Evolutionary conservation across 192 early-diverging fungal genomes (phyloP), one percentile per base, ranked within the genome.

Genomic region (Umbelopsis isabellina): DNA sequence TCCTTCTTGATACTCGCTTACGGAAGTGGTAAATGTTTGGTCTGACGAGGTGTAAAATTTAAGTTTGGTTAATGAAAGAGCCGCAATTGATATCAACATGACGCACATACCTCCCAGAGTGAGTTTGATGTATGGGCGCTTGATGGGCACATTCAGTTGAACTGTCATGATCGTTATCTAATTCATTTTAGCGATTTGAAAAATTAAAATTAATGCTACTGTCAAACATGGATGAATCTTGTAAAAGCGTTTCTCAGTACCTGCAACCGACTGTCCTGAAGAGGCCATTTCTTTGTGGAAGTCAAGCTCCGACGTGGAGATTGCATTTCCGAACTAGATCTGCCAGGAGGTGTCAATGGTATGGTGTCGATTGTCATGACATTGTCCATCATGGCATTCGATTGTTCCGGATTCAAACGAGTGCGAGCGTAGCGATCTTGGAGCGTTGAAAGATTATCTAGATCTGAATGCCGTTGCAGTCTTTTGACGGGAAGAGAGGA

Each of bases 11-110:
- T 71, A 61, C 51, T 87, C 86, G 18, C 88, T 85, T 15, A 85
- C 86, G 4, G 91, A 89, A 0, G 91, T 91, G 55, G 86, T 85
- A 74, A 80, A 89, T 20, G 74, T 75, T 73, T 92, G 91, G 68
- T 92, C 91, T 85, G 65, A 45, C 33, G 65, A 66, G 33, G n/a
- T 48, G 65, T 48, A 23, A 66, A 44, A 48, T 51, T 10, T 41
- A 65, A 65, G 16, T 18, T 65, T 2, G 37, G 45, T 22, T 66
- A 15, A 12, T 22, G 44, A 46, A 22, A 3, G 46, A 1, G 33
- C 27, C n/a, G 37, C 16, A 30, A 37, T 20, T 72, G 20, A 61
- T 61, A 18, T 61, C 20, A 30, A 9, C 1, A 7, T 50, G 11
- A 35, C 33, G 7, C 18, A 61, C 18, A 66, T 74, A 82, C 81